phyloP scores from a whole-genome alignment of 352 stramenopile genomes.

The Aphanomyces cochlioides region DNA sequence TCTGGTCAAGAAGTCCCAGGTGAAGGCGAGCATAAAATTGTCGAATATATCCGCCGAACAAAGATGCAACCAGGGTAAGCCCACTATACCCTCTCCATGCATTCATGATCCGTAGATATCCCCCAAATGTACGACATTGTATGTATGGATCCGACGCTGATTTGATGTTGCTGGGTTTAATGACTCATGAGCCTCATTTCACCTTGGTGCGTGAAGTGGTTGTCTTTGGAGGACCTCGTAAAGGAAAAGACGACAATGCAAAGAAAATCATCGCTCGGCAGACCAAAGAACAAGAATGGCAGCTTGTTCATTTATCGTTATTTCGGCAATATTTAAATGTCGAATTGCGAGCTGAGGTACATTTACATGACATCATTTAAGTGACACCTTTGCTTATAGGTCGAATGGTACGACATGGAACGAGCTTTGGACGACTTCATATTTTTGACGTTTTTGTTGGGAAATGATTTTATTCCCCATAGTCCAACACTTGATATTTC shows the following conservation, averaged over 20 bases:
- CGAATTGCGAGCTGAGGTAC: conserved; percentile 84
- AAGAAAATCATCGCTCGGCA: conserved; percentile 92
- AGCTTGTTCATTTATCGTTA: conserved; percentile 95
- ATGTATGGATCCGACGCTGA: conserved; percentile 99
- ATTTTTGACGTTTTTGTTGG: conserved; percentile 98
- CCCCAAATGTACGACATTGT: conserved; percentile 95
- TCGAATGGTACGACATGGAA: conserved; percentile 80
- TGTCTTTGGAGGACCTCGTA: conserved; percentile 79
- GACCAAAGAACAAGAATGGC: conserved; percentile 93
- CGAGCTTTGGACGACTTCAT: conserved; percentile 99
- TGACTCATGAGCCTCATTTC: conserved; percentile 98
- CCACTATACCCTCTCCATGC: neutral
- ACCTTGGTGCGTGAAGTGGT: conserved; percentile 97
- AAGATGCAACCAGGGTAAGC: conserved; percentile 79
- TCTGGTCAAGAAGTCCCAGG: conserved; percentile 96
- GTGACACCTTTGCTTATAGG: conserved; percentile 29
- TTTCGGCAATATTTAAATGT: conserved; percentile 97
- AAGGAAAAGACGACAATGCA: conserved; percentile 45
- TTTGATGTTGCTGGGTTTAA: conserved; percentile 97
- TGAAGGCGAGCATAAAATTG: conserved; percentile 99
- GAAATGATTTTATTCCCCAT: conserved; percentile 99
- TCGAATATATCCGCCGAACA: conserved; percentile 94
- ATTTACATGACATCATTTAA: neutral
- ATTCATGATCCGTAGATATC: conserved; percentile 53
- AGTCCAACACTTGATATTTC: conserved; percentile 97